Conservation (phyloP, 2,329 filamentous ascomycete species). For the Fusarium pininemorale region DNA sequence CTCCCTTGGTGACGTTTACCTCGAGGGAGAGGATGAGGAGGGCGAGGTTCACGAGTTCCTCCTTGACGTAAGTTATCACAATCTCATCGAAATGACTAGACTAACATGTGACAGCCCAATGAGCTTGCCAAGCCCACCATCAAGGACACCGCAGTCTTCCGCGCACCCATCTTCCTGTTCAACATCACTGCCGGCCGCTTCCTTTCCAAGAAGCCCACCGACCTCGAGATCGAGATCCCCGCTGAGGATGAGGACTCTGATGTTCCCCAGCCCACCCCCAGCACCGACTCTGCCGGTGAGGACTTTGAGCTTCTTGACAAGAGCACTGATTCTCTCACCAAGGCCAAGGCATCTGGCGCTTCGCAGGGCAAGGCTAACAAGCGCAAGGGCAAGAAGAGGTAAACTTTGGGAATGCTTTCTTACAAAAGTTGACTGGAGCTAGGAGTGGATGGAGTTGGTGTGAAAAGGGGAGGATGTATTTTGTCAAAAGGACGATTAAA, state of each 20-base stretch:
- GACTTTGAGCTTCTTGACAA: conserved; percentile 73
- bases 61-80: conserved; percentile 75
- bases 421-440: neutral
- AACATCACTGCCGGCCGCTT: conserved; percentile 62
- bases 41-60: conserved; percentile 84
- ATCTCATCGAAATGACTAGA: neutral
- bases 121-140: conserved; percentile 82
- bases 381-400: conserved; percentile 65
- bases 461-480: conserved; percentile 1
- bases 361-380: conserved; percentile 61
- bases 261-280: conserved; percentile 60
- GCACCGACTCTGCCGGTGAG: conserved; percentile 66
- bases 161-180: conserved; percentile 80
- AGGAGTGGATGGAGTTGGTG: conserved; percentile 6
- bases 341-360: conserved; percentile 60
- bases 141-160: conserved; percentile 82
- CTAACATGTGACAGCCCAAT: conserved; percentile 66
- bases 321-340: conserved; percentile 63
- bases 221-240: conserved; percentile 50
- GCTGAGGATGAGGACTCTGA: conserved; percentile 59
- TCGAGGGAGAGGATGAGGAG: conserved; percentile 92
- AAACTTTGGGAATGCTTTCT: conserved; percentile 26
- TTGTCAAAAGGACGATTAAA: conserved; percentile 8
- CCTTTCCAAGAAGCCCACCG: conserved; percentile 51
- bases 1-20: conserved; percentile 87